Base-by-base conservation (phyloP, 257 asterid species). In the Solanum appendiculatum region DNA sequence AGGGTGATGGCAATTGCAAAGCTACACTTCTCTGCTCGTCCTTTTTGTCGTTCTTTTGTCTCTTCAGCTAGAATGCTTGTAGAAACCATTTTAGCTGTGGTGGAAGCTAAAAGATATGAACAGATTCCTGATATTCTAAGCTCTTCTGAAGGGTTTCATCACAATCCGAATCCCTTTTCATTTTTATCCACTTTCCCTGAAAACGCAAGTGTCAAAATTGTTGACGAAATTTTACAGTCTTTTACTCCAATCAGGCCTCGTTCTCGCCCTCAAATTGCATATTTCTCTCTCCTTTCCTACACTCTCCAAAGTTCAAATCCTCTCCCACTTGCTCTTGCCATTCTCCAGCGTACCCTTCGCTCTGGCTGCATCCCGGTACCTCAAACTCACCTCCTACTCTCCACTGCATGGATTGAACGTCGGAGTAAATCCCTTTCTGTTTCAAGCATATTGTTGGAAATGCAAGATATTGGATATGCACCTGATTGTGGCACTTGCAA, bases 401-500 rank as follows among this genome's bases (percentile, higher is more conserved):
- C 98, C 44, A 70, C 89, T 77, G 93, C 98, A 31, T 95, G 98
- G 97, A 77, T 92, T 80, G 88, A 89, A 13, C 86, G 92, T 20
- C 89, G 93, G 64, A 42, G 85, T 2, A 44, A 37, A 34, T 82
- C 91, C 29, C 86, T 74, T 39, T 60, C 93, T 7, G 94, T 92
- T 54, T 72, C 90, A 1, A 85, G 44, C 63, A 84, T 94, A 60
- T 92, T 95, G 27, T 80, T 68, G 20, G 95, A 92, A 86, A 93
- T 94, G 98, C 85, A 82, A n/a, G 87, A 92, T 2, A 88, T 94
- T 12, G 98, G 98, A 33, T 95, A 94, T 88, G 87, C 90, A 44
- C 95, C 93, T 1, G 98, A 96, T 51, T 87, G 89, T 69, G 97
- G 97, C 68, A 94, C 96, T 16, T 95, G 98, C 89, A 95, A 92